phyloP scores from a whole-genome alignment of 108 stramenopile species.

The Bacterosira constricta region DNA sequence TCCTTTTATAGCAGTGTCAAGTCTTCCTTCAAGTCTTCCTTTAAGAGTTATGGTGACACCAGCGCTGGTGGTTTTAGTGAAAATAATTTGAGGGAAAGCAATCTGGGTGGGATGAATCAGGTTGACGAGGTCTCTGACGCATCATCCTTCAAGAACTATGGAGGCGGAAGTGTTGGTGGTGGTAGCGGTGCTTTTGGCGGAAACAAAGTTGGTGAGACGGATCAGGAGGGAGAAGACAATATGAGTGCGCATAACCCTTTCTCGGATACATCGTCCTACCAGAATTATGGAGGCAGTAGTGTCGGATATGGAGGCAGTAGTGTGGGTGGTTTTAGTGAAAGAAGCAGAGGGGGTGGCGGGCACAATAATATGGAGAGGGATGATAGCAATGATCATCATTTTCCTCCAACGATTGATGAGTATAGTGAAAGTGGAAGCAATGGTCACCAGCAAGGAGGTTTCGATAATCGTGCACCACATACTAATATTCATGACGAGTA shows the following conservation, averaged over 20 bases:
- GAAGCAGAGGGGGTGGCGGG: background rate
- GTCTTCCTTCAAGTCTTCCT: background rate
- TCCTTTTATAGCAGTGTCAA: background rate
- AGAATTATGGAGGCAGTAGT: background rate
- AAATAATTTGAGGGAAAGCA: too few species aligned
- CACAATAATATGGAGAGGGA: background rate
- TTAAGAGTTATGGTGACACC: background rate
- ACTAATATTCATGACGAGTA: too few species aligned
- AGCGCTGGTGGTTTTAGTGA: background rate
- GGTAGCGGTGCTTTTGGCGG: background rate
- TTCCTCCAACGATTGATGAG: background rate
- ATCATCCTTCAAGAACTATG: background rate
- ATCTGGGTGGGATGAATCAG: background rate
- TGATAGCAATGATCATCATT: background rate
- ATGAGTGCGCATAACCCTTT: background rate
- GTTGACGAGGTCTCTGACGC: background rate
- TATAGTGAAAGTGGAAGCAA: background rate
- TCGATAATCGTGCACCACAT: too few species aligned
- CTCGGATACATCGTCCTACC: background rate
- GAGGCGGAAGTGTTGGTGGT: background rate
- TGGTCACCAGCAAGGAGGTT: background rate
- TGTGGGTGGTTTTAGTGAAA: background rate
- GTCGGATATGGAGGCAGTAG: background rate
- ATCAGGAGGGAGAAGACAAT: background rate
- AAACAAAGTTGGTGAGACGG: background rate